Conservation (phyloP, 257 asterid genomes). For the Avicennia marina region DNA sequence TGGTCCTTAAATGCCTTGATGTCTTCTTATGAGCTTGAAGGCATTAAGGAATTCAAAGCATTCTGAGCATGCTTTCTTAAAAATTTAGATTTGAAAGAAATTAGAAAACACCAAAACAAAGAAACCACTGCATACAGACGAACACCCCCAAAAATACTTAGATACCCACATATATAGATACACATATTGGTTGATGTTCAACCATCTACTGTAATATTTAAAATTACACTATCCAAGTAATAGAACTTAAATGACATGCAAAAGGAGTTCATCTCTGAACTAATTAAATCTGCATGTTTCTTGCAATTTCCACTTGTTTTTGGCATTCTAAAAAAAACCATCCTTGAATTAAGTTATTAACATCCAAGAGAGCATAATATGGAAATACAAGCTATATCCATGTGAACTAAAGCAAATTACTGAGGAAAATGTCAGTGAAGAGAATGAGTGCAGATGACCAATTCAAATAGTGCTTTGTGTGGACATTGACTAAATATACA, state of each 20-base stretch:
- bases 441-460: not conserved
- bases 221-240: too few species aligned
- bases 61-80: not conserved
- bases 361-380: not conserved
- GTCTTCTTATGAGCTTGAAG: not conserved
- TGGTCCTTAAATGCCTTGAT: too few species aligned
- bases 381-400: not conserved
- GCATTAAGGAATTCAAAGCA: not conserved
- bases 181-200: too few species aligned
- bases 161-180: too few species aligned
- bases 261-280: not conserved
- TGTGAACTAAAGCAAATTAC: too few species aligned
- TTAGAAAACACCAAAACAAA: not conserved
- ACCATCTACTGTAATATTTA: too few species aligned
- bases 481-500: constrained; percentile 7
- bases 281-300: not conserved
- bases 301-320: too few species aligned
- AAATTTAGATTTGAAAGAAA: too few species aligned
- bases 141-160: too few species aligned
- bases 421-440: not conserved
- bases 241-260: too few species aligned
- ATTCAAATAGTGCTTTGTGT: not conserved
- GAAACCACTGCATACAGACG: not conserved
- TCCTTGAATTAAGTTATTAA: not conserved
- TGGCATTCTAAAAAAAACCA: not conserved